Percentiles rank a stretch among this genome's conserved stretches.
Conservation (phyloP, 2,329 filamentous ascomycete species). For the Colletotrichum melonis region DNA sequence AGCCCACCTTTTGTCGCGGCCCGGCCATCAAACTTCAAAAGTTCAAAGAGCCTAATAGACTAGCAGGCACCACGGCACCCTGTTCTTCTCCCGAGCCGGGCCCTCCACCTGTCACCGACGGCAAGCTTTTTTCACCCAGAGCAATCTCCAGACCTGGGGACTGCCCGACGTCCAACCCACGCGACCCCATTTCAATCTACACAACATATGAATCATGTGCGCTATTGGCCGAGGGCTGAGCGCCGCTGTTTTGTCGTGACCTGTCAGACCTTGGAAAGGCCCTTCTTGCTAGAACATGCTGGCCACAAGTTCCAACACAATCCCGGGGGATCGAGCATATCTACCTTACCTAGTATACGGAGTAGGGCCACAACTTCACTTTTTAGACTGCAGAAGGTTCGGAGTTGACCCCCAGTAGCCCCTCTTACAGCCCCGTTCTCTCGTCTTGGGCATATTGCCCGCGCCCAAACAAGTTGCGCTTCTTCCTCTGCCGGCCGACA, state of each 20-base stretch:
- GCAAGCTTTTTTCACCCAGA: slow-evolving; percentile 1
- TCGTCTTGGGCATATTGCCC: background rate
- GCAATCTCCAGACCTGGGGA: slow-evolving; percentile 8
- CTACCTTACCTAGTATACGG: no score
- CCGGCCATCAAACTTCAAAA: background rate
- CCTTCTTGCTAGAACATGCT: slow-evolving; percentile 5
- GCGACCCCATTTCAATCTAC: background rate
- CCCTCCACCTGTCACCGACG: slow-evolving; percentile 3
- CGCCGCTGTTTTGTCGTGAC: slow-evolving; percentile 2
- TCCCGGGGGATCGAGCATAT: background rate
- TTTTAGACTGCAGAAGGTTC: background rate
- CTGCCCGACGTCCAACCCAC: background rate
- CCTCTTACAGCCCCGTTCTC: background rate
- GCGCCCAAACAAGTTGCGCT: background rate
- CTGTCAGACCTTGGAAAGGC: slow-evolving; percentile 1
- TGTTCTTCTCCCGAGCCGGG: background rate
- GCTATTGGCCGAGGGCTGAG: slow-evolving; percentile 15
- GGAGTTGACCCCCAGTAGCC: background rate
- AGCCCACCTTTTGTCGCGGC: background rate
- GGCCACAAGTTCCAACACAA: slow-evolving; percentile 3
- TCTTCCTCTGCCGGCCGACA: background rate
- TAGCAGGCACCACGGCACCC: background rate
- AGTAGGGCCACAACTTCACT: background rate
- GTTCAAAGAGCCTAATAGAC: background rate
- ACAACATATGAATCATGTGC: background rate